Evolutionary conservation across 768 basidiomycete genomes (phyloP), one percentile per base, ranked within the genome.

Genomic region (Termitomyces sp.): DNA sequence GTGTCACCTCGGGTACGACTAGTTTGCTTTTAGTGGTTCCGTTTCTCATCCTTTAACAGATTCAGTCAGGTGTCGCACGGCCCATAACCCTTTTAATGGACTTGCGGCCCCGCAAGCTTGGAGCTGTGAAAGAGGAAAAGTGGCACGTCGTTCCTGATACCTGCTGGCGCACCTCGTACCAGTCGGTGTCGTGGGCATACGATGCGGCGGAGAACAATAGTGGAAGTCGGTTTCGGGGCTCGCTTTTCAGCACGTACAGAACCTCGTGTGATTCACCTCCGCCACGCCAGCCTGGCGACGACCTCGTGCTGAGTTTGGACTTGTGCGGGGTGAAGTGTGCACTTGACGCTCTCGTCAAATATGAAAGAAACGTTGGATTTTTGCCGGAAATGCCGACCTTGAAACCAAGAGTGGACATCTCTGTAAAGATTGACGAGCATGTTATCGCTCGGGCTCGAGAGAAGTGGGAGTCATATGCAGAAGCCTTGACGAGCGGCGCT

Each of bases 331-430:
- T 76, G 53, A 69, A 66, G 54, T 62, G 56, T 43, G 77, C 75
- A 7, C 52, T 66, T 57, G 75, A 73, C n/a, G 68, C 68, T 8
- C 48, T 80, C 11, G 57, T 58, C 55, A 53, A 62, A 14, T 80
- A 81, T 55, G 79, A 81, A 62, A 60, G 58, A 19, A 68, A 70
- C 56, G 76, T 77, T 26, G 78, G 78, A 14, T 77, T 79, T 63
- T 59, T 68, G 58, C 64, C 70, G 59, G 61, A 63, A 28, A 17
- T 45, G 19, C 21, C 28, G 17, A 31, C 8, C 23, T 28, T 21
- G 38, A 62, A 54, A 55, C 15, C 26, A 28, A 43, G 19, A 38
- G 40, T 51, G 19, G 59, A 63, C 48, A 42, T 70, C 35, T 63
- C 60, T 44, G 46, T 62, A 23, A 59, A 60, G n/a, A 60, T 75